These are phyloP conservation scores for Cicer chorassanicum DNA, from an alignment of 306 rosid genomes.

Conservation along the genomic window DNA sequence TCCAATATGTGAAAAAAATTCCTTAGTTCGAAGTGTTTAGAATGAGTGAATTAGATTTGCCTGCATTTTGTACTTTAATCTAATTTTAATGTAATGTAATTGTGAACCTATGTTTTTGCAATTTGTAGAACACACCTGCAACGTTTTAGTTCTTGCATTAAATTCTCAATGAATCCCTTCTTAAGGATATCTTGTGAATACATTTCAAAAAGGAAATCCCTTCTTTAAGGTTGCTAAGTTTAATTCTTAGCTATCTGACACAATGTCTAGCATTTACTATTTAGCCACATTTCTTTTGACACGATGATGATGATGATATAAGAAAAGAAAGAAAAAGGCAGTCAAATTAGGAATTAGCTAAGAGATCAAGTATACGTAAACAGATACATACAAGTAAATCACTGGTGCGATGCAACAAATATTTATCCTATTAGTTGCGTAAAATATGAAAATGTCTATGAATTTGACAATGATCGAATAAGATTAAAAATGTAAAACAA, in stretches of 20 bases:
- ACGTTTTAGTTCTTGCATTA: too few species aligned
- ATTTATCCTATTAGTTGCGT: conserved; percentile 3
- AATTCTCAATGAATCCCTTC: too few species aligned
- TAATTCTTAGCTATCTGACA: background rate
- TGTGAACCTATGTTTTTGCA: too few species aligned
- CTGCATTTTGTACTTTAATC: too few species aligned
- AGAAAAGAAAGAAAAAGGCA: conserved; percentile 60
- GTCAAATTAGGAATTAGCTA: conserved; percentile 68
- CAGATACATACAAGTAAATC: conserved; percentile 48
- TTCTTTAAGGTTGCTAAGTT: conserved; percentile 23
- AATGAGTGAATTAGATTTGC: too few species aligned
- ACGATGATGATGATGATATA: conserved; percentile 53
- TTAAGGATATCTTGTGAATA: conserved; percentile 7
- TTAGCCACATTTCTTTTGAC: conserved; percentile 40
- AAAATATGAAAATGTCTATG: conserved; percentile 18
- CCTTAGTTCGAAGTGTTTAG: too few species aligned
- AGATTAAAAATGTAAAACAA: conserved; percentile 11
- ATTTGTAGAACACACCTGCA: too few species aligned
- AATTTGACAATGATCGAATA: background rate
- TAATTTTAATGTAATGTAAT: too few species aligned
- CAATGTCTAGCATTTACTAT: conserved; percentile 14
- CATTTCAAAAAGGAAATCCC: conserved; percentile 15
- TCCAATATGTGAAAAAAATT: too few species aligned
- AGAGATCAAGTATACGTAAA: conserved; percentile 61
- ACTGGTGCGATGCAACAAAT: background rate